Conservation (phyloP, 2,329 filamentous ascomycete genomes). For the Sporothrix schenckii region DNA sequence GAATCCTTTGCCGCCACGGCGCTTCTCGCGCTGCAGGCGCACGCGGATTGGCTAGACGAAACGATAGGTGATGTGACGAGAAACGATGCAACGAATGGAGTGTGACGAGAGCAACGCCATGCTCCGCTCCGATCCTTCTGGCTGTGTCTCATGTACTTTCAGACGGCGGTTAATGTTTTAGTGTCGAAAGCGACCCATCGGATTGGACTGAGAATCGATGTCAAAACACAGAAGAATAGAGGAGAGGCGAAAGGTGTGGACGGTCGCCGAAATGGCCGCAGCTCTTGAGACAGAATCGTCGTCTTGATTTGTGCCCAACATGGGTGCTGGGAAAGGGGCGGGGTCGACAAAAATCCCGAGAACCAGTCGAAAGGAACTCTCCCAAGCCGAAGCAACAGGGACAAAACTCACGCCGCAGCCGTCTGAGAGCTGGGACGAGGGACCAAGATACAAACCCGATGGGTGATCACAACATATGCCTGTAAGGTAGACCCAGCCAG, state of each 20-base stretch:
- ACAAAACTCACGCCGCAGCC: neutral
- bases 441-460: neutral
- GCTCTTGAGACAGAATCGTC: neutral
- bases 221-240: neutral
- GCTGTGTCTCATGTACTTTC: neutral
- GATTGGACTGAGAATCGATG: neutral
- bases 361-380: neutral
- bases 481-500: neutral
- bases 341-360: neutral
- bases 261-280: neutral
- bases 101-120: neutral
- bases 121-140: conserved; percentile 13
- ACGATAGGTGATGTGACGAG: conserved; percentile 16
- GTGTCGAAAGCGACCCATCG: neutral
- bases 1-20: conserved; percentile 27
- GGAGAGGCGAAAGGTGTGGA: neutral
- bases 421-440: neutral
- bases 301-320: neutral
- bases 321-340: neutral
- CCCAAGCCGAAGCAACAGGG: neutral
- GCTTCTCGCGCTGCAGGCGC: conserved; percentile 30
- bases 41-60: conserved; percentile 14
- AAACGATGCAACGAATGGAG: neutral
- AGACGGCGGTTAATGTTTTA: conserved; percentile 17
- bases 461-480: neutral